phyloP scores from a whole-genome alignment of 495 filamentous ascomycete genomes.

The Xylaria intraflava region DNA sequence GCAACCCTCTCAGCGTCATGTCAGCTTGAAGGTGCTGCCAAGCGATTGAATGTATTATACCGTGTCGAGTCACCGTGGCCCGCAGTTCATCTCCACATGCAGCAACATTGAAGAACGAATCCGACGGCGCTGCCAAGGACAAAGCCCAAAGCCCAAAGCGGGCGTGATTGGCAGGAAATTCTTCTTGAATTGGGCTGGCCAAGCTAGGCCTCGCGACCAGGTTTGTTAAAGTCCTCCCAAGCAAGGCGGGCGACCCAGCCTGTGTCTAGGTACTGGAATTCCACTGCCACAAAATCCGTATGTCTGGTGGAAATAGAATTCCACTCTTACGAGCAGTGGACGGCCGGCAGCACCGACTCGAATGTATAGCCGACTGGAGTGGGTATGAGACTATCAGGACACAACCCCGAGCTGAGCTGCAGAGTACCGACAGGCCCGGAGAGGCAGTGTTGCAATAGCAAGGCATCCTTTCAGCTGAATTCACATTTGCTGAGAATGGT shows the following conservation, averaged over 20 bases:
- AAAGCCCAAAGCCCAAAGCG: no score
- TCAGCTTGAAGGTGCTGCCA: no score
- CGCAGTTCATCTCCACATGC: no score
- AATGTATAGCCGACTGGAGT: neutral
- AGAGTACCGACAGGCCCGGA: neutral
- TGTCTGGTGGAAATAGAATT: no score
- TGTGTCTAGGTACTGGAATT: no score
- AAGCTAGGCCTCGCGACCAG: neutral
- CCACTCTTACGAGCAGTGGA: neutral
- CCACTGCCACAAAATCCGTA: no score
- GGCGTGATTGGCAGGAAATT: neutral
- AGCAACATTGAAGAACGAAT: no score
- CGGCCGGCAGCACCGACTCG: neutral
- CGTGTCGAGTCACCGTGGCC: no score
- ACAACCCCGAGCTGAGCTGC: constrained; percentile 8
- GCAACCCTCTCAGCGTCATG: no score
- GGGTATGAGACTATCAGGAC: neutral
- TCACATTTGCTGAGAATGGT: neutral
- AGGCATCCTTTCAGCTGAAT: neutral
- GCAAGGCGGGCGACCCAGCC: neutral
- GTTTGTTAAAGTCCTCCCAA: neutral
- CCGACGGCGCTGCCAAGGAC: no score
- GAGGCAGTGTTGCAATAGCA: neutral
- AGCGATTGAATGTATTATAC: no score
- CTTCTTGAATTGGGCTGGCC: neutral